These are phyloP conservation scores for Ceratobasidium papillatum DNA, from an alignment of 1,284 basidiomycete species.

Conservation along the genomic window DNA sequence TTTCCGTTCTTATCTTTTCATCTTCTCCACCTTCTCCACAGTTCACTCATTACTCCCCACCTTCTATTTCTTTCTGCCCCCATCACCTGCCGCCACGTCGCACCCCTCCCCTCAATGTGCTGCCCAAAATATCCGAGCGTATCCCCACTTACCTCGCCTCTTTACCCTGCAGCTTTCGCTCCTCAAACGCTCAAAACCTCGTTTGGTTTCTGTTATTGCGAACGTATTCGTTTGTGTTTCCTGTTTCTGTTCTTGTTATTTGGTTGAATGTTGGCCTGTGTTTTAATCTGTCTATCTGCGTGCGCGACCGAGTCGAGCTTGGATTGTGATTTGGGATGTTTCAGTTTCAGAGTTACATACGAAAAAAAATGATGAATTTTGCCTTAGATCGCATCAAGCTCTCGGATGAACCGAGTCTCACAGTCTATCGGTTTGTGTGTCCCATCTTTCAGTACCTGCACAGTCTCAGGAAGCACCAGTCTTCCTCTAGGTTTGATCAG, in stretches of 20 bases:
- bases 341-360: background rate
- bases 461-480: conserved; percentile 17
- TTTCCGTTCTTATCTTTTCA: conserved; percentile 1
- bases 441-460: background rate
- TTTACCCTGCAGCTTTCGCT: background rate
- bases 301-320: background rate
- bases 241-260: background rate
- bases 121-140: background rate
- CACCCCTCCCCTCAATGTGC: background rate
- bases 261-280: background rate
- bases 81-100: conserved; percentile 12
- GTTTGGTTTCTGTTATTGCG: background rate
- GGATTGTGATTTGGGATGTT: background rate
- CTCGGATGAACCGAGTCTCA: conserved; percentile 13
- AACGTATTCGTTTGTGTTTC: background rate
- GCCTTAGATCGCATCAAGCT: conserved; percentile 14
- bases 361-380: background rate
- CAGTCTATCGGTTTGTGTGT: background rate
- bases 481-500: conserved; percentile 14
- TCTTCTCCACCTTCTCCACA: conserved; percentile 22
- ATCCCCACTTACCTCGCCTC: background rate
- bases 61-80: background rate
- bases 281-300: background rate
- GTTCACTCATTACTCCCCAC: background rate
- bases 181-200: background rate